These are phyloP conservation scores for Boletus rubescentipes DNA, from an alignment of 768 basidiomycete species.

Conservation along the genomic window DNA sequence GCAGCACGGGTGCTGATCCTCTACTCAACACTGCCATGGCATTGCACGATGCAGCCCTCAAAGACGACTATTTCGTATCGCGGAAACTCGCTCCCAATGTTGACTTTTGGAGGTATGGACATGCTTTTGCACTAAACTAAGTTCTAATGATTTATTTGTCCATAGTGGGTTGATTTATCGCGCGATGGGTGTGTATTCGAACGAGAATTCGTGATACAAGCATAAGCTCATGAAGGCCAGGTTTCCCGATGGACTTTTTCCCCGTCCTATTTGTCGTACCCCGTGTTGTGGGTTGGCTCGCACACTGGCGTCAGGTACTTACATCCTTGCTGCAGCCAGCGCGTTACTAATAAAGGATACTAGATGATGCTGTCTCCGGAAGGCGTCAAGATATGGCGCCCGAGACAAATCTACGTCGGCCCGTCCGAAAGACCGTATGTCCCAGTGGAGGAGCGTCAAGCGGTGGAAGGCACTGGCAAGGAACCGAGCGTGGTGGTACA, in stretches of 20 bases:
- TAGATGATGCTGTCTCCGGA: slow-evolving; percentile 90
- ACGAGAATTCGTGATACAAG: background rate
- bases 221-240: slow-evolving; percentile 35
- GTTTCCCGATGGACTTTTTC: slow-evolving; percentile 94
- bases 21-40: slow-evolving; percentile 88
- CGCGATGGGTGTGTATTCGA: slow-evolving; percentile 68
- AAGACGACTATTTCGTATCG: slow-evolving; percentile 85
- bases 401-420: slow-evolving; percentile 84
- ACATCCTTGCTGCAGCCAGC: background rate
- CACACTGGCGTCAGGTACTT: slow-evolving; percentile 83
- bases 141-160: background rate
- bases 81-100: slow-evolving; percentile 87
- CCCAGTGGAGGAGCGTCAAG: slow-evolving; percentile 54
- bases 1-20: slow-evolving; percentile 81
- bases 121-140: background rate
- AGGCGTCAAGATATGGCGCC: slow-evolving; percentile 93
- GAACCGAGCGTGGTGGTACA: slow-evolving; percentile 65
- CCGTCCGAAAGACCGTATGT: slow-evolving; percentile 73
- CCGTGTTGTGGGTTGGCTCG: slow-evolving; percentile 89
- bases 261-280: slow-evolving; percentile 92
- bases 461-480: slow-evolving; percentile 53
- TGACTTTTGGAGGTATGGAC: slow-evolving; percentile 69
- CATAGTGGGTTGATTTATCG: slow-evolving; percentile 86
- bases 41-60: slow-evolving; percentile 84
- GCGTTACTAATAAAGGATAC: slow-evolving; percentile 4